phyloP scores from a whole-genome alignment of 2,329 filamentous ascomycete species.

The Trichophyton benhamiae region DNA sequence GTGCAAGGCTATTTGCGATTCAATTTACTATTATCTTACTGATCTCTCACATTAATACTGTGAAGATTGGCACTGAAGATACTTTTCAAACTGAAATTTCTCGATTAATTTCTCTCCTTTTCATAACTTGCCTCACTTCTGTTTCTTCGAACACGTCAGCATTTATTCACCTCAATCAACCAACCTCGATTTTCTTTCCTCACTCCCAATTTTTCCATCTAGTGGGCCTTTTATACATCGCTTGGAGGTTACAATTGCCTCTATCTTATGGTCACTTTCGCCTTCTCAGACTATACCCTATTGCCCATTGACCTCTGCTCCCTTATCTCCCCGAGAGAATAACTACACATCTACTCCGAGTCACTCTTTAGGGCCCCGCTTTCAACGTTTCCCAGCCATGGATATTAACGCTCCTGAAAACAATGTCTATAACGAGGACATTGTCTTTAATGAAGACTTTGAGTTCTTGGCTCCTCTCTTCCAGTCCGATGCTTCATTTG shows the following conservation, averaged over 20 bases:
- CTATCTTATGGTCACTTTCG: not conserved
- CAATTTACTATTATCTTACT: no score
- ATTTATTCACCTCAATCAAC: not conserved
- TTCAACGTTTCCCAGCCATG: not conserved
- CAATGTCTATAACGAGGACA: not conserved
- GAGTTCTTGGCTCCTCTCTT: not conserved
- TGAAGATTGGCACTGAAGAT: no score
- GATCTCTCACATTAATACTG: no score
- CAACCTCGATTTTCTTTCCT: not conserved
- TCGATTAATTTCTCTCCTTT: no score
- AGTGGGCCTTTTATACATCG: not conserved
- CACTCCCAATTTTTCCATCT: not conserved
- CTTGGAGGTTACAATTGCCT: not conserved
- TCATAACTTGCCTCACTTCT: no score
- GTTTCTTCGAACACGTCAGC: not conserved
- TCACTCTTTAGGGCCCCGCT: not conserved
- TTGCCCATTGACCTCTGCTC: no score
- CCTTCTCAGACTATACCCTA: no score
- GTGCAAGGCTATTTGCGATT: no score
- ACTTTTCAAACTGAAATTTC: no score
- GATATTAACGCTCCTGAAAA: not conserved
- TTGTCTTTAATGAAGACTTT: not conserved
- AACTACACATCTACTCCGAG: no score
- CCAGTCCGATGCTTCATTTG: not conserved
- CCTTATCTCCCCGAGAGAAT: no score